phyloP scores from a whole-genome alignment of 2,329 filamentous ascomycete species.

The Venturia aucupariae region DNA sequence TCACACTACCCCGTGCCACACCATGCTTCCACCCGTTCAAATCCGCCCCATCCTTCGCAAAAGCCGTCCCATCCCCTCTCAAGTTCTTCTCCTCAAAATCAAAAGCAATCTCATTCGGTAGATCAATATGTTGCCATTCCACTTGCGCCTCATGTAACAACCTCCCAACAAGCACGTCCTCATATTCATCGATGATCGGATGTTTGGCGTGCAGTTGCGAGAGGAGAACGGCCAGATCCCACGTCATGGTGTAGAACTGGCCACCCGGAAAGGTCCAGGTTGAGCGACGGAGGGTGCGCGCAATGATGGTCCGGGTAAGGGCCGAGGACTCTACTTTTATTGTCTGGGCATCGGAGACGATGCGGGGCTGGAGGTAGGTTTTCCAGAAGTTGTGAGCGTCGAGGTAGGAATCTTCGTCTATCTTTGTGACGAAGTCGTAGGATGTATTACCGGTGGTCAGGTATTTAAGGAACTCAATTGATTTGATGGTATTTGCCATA shows the following conservation, averaged over 20 bases:
- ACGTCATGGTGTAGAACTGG: conserved; percentile 28
- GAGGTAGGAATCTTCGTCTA: conserved; percentile 28
- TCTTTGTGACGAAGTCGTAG: conserved; percentile 27
- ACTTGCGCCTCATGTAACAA: conserved; percentile 10
- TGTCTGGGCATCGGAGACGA: conserved; percentile 17
- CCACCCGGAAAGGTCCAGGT: conserved; percentile 24
- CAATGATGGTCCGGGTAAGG: conserved; percentile 23
- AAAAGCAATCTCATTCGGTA: conserved; percentile 11
- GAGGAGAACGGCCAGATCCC: conserved; percentile 26
- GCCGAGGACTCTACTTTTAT: not conserved
- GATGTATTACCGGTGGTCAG: conserved; percentile 18
- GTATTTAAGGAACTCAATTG: conserved; percentile 27
- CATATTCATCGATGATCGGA: conserved; percentile 5
- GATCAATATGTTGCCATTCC: not conserved
- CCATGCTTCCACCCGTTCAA: conserved; percentile 7
- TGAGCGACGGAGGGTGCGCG: conserved; percentile 23
- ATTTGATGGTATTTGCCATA: conserved; percentile 28
- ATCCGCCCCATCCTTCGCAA: not conserved
- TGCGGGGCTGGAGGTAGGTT: conserved; percentile 20
- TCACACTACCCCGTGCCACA: not conserved
- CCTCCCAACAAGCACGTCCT: conserved; percentile 8
- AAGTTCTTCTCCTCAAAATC: conserved; percentile 6
- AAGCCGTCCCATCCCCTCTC: not conserved
- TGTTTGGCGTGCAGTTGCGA: conserved; percentile 20
- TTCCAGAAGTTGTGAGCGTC: conserved; percentile 27